Evolutionary conservation across 176 grass and related monocot species (phyloP), one percentile per base, ranked within the genome.

Genomic region (Juncus effusus): DNA sequence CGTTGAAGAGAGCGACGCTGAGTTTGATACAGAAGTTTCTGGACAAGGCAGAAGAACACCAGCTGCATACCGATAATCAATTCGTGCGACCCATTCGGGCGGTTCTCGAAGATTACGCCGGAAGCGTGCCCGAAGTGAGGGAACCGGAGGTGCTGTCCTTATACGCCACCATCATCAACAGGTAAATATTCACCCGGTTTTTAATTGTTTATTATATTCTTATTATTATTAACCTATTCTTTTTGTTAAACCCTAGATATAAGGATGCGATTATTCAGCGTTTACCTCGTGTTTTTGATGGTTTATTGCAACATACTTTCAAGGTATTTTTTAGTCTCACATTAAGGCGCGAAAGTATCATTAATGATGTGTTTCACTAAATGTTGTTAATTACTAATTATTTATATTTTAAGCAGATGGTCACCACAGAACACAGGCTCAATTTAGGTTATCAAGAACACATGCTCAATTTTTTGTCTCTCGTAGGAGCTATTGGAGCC

Each of bases 81-180:
- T 99, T 99, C 82, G 95, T 99, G 64, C 95, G 88, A 55, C 95
- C 95, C 51, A 99, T 99, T 88, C 89, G 93, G 95, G 95, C 95
- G 70, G 76, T 99, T 13, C 95, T 99, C 47, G 85, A 74, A 61
- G 95, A 99, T 70, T 99, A 99, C 73, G 81, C 89, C 60, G 93
- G 95, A 84, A 99, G 93, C 83, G 86, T 99, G 75, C 95, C 95
- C 45, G 89, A 99, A 63, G 95, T 88, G 10, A 94, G 95, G 77
- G 95, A 99, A 80, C 93, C 95, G 55, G 95, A 99, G 93, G 95
- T 99, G 15, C 76, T 99, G 42, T 99, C 95, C 13, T 64, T 99
- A 16, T 99, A 84, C 53, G 89, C 85, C 7, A 99, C 95, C 9
- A 99, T 99, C 64, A 99, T 99, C 75, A 99, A 99, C 83, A 99